Evolutionary conservation across 495 filamentous ascomycete genomes (phyloP).

Genomic region (Cetradonia linearis): DNA sequence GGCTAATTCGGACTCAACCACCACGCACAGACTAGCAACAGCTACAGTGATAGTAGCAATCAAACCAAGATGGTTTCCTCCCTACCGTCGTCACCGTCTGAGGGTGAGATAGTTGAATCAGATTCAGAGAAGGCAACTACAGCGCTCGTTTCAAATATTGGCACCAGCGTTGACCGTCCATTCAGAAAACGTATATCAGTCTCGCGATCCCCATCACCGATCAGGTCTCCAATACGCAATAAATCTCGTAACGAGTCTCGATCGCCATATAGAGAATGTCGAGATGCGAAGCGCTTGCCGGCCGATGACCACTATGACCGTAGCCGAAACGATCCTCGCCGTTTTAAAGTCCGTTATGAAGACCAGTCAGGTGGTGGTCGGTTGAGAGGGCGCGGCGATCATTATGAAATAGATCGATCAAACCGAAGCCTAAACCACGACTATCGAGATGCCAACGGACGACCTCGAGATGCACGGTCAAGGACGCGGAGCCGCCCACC

Average conservation of each 20-base stretch:
- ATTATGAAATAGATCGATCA: slow-evolving; percentile 59
- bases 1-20: slow-evolving; percentile 24
- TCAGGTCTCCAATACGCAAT: slow-evolving; percentile 34
- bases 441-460: slow-evolving; percentile 35
- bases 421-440: slow-evolving; percentile 41
- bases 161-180: slow-evolving; percentile 66
- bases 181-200: slow-evolving; percentile 44
- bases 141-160: slow-evolving; percentile 67
- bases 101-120: slow-evolving; percentile 83
- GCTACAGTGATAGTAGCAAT: slow-evolving; percentile 10
- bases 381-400: slow-evolving; percentile 38
- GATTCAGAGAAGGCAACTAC: slow-evolving; percentile 62
- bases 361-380: slow-evolving; percentile 35
- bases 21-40: slow-evolving; percentile 3
- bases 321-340: slow-evolving; percentile 43
- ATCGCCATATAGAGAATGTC: slow-evolving; percentile 35
- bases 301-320: slow-evolving; percentile 52
- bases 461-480: slow-evolving; percentile 45
- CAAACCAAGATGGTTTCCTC: slow-evolving; percentile 33
- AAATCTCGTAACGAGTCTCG: slow-evolving; percentile 33
- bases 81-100: slow-evolving; percentile 45
- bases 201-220: slow-evolving; percentile 42
- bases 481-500: slow-evolving; percentile 63
- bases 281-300: slow-evolving; percentile 58
- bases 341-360: slow-evolving; percentile 54